Percentiles rank a stretch among this genome's conserved stretches.
Conservation (phyloP, 495 filamentous ascomycete species). For the Penicillium cataractarum region DNA sequence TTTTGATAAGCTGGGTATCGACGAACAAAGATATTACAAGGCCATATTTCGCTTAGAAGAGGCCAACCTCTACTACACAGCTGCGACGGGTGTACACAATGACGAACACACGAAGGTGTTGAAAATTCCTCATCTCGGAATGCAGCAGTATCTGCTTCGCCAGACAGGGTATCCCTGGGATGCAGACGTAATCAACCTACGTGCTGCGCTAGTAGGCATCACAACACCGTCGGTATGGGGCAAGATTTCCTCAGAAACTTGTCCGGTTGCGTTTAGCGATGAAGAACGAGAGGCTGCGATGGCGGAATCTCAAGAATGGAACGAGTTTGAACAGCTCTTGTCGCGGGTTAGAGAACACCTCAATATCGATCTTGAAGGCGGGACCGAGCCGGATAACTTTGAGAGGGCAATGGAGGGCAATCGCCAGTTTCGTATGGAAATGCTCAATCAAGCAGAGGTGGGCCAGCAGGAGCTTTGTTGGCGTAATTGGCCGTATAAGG, state of each 20-base stretch:
- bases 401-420: constrained; percentile 31
- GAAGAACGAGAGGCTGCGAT: constrained; percentile 35
- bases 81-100: constrained; percentile 39
- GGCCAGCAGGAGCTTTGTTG: constrained; percentile 24
- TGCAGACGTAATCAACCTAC: constrained; percentile 40
- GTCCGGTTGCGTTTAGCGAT: constrained; percentile 34
- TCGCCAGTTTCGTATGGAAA: constrained; percentile 31
- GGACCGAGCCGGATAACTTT: constrained; percentile 37
- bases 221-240: constrained; percentile 35
- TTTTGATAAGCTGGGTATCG: constrained; percentile 32
- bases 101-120: constrained; percentile 31
- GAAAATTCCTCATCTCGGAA: constrained; percentile 33
- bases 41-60: constrained; percentile 36
- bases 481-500: constrained; percentile 25
- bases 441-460: constrained; percentile 30
- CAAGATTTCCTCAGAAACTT: constrained; percentile 27
- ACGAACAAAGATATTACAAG: constrained; percentile 32
- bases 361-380: constrained; percentile 35
- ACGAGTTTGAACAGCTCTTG: constrained; percentile 39
- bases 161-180: constrained; percentile 43
- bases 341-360: constrained; percentile 32
- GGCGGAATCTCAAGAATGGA: constrained; percentile 40
- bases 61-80: constrained; percentile 45
- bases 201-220: constrained; percentile 39
- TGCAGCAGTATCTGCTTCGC: constrained; percentile 39